Percentiles rank a stretch among this genome's conserved stretches.
Conservation (phyloP, 2,329 filamentous ascomycete species). For the Cladophialophora bantiana region DNA sequence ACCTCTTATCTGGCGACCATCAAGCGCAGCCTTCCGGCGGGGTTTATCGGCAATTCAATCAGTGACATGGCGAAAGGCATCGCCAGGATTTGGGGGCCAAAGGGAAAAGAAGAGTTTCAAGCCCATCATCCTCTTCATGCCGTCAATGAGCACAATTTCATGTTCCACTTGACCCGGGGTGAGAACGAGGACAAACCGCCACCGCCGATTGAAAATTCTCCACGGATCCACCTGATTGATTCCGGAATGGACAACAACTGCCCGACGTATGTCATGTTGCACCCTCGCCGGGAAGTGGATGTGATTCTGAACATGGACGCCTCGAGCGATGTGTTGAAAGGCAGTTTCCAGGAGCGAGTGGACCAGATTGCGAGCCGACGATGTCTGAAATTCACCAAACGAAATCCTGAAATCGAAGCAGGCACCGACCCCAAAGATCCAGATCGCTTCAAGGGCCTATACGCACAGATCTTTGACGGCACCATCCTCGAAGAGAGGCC, state of each 20-base stretch:
- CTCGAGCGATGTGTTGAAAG: conserved; percentile 32
- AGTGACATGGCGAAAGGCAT: conserved; percentile 28
- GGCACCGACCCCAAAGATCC: conserved; percentile 15
- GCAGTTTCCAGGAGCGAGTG: conserved; percentile 32
- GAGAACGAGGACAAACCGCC: conserved; percentile 15
- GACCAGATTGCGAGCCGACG: conserved; percentile 31
- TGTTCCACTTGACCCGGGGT: conserved; percentile 25
- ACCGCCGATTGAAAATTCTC: conserved; percentile 32
- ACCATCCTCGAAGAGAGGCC: conserved; percentile 23
- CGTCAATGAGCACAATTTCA: conserved; percentile 33
- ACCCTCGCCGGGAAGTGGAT: conserved; percentile 28
- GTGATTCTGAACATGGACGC: conserved; percentile 34
- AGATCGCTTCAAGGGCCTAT: conserved; percentile 26
- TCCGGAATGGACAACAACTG: conserved; percentile 35
- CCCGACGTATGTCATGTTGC: conserved; percentile 32
- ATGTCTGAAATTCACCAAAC: conserved; percentile 26
- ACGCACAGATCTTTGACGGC: conserved; percentile 32
- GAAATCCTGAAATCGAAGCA: conserved; percentile 18
- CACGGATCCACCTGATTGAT: conserved; percentile 30
- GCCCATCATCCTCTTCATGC: conserved; percentile 31
- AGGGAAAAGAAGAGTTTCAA: conserved; percentile 30
- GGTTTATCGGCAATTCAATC: conserved; percentile 30
- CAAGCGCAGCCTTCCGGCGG: conserved; percentile 30
- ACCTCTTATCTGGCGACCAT: conserved; percentile 34
- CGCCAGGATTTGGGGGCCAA: conserved; percentile 26